Conservation (phyloP, 176 grass and related monocot genomes). For the Aegilops umbellulata region DNA sequence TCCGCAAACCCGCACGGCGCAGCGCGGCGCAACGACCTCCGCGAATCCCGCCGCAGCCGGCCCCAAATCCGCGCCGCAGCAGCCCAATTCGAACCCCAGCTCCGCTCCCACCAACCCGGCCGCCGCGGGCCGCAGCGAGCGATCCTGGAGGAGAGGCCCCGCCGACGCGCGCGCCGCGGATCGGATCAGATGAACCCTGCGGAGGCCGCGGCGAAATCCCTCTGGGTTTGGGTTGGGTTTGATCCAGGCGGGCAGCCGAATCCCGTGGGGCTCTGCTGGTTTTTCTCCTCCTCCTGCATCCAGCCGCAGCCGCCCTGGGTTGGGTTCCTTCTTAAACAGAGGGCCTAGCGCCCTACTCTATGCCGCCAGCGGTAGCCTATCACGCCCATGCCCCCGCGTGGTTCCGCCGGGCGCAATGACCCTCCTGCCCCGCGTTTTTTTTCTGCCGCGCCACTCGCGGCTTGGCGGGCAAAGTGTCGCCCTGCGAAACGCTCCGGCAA, state of each 20-base stretch:
- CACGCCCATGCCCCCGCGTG: constrained; percentile 26
- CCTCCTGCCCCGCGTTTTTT: no score
- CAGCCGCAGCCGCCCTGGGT: neutral
- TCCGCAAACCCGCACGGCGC: neutral
- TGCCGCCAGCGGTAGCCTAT: neutral
- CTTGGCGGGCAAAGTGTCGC: constrained; percentile 65
- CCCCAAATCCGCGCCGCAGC: neutral
- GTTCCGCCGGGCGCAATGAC: neutral
- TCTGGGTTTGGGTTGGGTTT: neutral
- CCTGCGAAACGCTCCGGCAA: constrained; percentile 23
- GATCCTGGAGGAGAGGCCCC: no score
- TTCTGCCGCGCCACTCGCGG: constrained; percentile 50
- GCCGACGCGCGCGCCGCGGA: neutral
- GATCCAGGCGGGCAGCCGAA: neutral
- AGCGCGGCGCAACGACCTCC: neutral
- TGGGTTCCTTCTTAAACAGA: constrained; percentile 17
- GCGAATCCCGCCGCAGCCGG: neutral
- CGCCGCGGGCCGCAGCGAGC: no score
- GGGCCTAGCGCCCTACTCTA: no score
- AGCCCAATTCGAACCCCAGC: neutral
- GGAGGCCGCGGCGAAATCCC: neutral
- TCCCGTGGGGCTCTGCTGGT: constrained; percentile 26
- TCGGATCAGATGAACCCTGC: neutral
- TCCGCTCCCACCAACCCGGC: neutral
- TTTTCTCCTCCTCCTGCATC: neutral